These are phyloP conservation scores for Vicia faba DNA, from an alignment of 306 rosid genomes.

Conservation along the genomic window DNA sequence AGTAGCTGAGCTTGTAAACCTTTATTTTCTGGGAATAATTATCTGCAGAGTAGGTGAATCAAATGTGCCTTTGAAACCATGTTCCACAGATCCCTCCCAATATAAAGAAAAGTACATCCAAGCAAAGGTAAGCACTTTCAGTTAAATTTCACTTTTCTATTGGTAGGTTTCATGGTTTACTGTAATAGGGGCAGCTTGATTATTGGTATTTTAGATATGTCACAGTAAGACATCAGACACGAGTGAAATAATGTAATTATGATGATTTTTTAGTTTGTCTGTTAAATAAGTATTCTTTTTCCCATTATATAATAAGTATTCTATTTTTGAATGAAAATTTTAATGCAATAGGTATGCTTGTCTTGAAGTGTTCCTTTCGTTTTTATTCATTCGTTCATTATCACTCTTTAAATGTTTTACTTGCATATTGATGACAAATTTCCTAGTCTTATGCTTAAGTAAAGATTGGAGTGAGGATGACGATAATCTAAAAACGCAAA, in stretches of 20 bases:
- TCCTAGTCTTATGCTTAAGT: too few relatives aligned
- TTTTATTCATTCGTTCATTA: too few relatives aligned
- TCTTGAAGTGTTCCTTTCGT: too few relatives aligned
- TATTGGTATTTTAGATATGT: conserved; percentile 24
- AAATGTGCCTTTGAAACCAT: conserved; percentile 61
- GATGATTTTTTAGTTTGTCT: conserved; percentile 9
- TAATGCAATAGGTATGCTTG: too few relatives aligned
- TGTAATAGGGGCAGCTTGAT: conserved; percentile 19
- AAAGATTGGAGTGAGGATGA: too few relatives aligned
- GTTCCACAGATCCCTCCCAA: conserved; percentile 61
- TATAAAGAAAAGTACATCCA: conserved; percentile 84
- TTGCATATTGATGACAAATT: too few relatives aligned
- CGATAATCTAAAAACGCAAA: too few relatives aligned
- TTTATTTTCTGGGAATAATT: conserved; percentile 32
- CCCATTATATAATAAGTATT: conserved; percentile 8
- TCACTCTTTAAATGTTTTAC: too few relatives aligned
- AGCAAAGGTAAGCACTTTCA: conserved; percentile 63
- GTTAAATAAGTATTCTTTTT: conserved; percentile 8
- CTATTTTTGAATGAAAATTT: too few relatives aligned
- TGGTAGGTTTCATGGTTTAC: conserved; percentile 13
- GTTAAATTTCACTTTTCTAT: conserved; percentile 23
- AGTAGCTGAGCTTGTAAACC: conserved; percentile 21
- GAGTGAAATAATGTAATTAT: conserved; percentile 17
- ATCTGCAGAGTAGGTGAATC: conserved; percentile 58
- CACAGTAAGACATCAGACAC: neutral